Evolutionary conservation across 352 stramenopile genomes (phyloP).

Genomic region (Phytophthora colocasiae): DNA sequence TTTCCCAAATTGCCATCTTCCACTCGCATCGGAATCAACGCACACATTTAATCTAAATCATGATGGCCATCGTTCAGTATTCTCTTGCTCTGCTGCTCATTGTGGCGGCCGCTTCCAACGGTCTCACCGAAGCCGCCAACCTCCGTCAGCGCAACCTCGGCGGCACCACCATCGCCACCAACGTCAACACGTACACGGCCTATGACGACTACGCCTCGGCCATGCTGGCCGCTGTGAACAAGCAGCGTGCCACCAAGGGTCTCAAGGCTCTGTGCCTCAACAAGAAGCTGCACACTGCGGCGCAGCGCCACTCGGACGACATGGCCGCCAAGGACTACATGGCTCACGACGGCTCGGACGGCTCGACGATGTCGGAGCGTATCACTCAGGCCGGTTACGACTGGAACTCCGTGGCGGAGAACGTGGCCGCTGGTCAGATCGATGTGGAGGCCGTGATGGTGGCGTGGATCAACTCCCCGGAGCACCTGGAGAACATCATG

Average conservation of each 20-base stretch:
- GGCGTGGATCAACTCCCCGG: conserved; percentile 47
- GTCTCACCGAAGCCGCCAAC: conserved; percentile 1
- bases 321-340: conserved; percentile 58
- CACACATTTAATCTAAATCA: conserved; percentile 2
- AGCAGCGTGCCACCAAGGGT: conserved; percentile 45
- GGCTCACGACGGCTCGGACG: conserved; percentile 50
- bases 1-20: conserved; percentile 15
- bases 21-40: not conserved
- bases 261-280: conserved; percentile 49
- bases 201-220: conserved; percentile 17
- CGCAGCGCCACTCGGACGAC: conserved; percentile 45
- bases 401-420: conserved; percentile 48
- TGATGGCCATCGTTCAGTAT: conserved; percentile 26
- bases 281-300: conserved; percentile 35
- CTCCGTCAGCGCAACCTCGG: conserved; percentile 14
- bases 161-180: conserved; percentile 18
- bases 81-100: conserved; percentile 34
- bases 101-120: conserved; percentile 19
- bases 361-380: conserved; percentile 45
- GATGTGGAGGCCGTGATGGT: conserved; percentile 48
- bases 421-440: conserved; percentile 43
- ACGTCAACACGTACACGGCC: conserved; percentile 21
- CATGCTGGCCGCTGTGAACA: conserved; percentile 50
- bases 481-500: conserved; percentile 47
- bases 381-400: conserved; percentile 51